A percentile compares a stretch with the other conserved stretches of the same genome.
These are phyloP conservation scores for Erythrobasidium hasegawianum DNA, from an alignment of 1,284 basidiomycete species.

Conservation along the genomic window DNA sequence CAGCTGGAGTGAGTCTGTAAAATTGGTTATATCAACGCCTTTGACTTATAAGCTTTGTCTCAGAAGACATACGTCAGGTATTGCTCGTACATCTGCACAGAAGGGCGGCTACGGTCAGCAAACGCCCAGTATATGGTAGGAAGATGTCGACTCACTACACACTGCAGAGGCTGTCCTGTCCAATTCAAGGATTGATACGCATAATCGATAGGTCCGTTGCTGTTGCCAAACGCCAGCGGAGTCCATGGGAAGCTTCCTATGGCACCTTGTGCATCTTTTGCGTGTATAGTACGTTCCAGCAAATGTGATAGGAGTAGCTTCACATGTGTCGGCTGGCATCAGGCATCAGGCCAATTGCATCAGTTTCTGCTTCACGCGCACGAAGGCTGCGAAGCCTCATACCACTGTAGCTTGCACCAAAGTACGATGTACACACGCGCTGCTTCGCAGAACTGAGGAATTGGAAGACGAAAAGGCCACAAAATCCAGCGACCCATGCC, in stretches of 20 bases:
- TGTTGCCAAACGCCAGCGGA: conserved; percentile 17
- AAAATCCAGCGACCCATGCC: not conserved
- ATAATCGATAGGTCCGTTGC: conserved; percentile 35
- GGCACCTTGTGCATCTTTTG: not conserved
- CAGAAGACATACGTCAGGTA: conserved; percentile 7
- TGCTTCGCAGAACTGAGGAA: conserved; percentile 10
- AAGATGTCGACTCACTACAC: conserved; percentile 9
- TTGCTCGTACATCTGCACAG: conserved; percentile 33
- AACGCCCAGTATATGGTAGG: not conserved
- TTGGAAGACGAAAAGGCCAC: conserved; percentile 11
- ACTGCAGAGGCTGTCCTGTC: conserved; percentile 31
- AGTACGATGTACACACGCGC: not conserved
- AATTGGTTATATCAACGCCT: not conserved
- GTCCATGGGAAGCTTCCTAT: conserved; percentile 34
- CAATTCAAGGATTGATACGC: conserved; percentile 32
- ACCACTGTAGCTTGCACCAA: conserved; percentile 15
- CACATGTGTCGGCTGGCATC: conserved; percentile 23
- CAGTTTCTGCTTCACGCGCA: not conserved
- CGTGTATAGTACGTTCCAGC: conserved; percentile 25
- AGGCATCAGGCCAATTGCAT: not conserved
- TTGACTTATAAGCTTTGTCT: not conserved
- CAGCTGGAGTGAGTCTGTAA: not conserved
- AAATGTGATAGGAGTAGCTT: conserved; percentile 21
- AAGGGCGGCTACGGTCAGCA: not conserved
- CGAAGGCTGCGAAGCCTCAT: not conserved